Percentiles rank a stretch among this genome's conserved stretches.
Conservation (phyloP, 106 monocot species). For the Xerophyta viscosa region DNA sequence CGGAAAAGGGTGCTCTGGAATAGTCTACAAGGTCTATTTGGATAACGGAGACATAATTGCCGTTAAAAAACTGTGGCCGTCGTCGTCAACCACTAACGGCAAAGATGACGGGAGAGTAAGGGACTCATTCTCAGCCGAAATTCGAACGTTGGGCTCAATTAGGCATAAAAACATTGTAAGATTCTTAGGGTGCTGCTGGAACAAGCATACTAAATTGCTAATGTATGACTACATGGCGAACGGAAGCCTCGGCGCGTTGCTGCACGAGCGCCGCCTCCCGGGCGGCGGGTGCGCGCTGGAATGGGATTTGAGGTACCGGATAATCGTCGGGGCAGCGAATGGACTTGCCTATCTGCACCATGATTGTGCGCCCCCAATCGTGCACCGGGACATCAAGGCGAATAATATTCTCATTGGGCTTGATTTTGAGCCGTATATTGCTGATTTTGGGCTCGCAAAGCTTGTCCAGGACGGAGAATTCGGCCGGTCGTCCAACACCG, state of each 20-base stretch:
- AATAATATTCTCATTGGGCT: slow-evolving; percentile 92
- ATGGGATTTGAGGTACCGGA: slow-evolving; percentile 77
- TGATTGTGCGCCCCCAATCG: slow-evolving; percentile 84
- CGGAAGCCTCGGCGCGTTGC: slow-evolving; percentile 71
- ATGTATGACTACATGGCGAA: slow-evolving; percentile 99
- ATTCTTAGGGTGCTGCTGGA: slow-evolving; percentile 91
- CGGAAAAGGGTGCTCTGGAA: slow-evolving; percentile 85
- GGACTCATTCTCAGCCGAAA: slow-evolving; percentile 85
- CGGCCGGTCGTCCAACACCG: slow-evolving; percentile 61
- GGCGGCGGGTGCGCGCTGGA: slow-evolving; percentile 52
- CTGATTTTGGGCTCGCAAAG: slow-evolving; percentile 94
- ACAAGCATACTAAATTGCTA: slow-evolving; percentile 63
- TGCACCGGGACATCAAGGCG: slow-evolving; percentile 87
- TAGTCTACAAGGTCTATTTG: slow-evolving; percentile 67
- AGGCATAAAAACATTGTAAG: slow-evolving; percentile 95
- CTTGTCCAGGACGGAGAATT: slow-evolving; percentile 77
- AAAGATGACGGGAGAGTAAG: slow-evolving; percentile 27
- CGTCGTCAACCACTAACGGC: slow-evolving; percentile 7
- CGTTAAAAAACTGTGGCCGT: slow-evolving; percentile 92
- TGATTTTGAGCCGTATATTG: slow-evolving; percentile 78
- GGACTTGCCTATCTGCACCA: slow-evolving; percentile 89
- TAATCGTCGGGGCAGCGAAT: slow-evolving; percentile 80
- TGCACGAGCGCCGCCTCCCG: slow-evolving; percentile 77
- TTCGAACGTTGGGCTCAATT: slow-evolving; percentile 69
- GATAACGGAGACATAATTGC: slow-evolving; percentile 79